phyloP scores from a whole-genome alignment of 768 basidiomycete genomes.

The Tephrocybe sp. region DNA sequence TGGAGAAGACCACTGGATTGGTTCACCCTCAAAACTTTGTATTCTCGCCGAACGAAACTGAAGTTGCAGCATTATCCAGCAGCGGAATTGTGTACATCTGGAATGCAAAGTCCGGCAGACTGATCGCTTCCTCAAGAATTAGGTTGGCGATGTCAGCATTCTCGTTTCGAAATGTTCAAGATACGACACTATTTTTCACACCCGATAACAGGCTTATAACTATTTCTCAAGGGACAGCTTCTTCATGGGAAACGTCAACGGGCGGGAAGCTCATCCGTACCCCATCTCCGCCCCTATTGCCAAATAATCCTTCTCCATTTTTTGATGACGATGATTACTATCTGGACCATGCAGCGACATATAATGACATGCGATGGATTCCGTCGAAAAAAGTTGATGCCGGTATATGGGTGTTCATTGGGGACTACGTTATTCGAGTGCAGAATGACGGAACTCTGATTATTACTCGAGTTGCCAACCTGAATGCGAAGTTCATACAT shows the following conservation, averaged over 20 bases:
- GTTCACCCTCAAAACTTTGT: neutral
- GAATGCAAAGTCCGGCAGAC: neutral
- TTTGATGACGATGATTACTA: neutral
- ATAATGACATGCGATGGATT: neutral
- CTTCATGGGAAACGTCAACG: neutral
- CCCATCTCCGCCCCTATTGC: neutral
- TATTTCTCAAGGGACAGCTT: neutral
- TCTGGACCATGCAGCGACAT: neutral
- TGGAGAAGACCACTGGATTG: too few relatives aligned
- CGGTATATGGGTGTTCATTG: neutral
- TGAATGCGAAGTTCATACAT: too few relatives aligned
- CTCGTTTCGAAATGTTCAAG: too few relatives aligned
- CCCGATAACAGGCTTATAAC: neutral
- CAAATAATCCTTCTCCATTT: neutral
- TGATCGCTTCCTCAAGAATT: neutral
- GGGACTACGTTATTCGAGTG: neutral
- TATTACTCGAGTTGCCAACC: too few relatives aligned
- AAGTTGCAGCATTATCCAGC: neutral
- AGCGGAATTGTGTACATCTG: neutral
- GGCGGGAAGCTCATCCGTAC: neutral
- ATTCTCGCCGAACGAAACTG: neutral
- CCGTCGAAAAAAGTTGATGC: neutral
- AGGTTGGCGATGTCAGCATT: neutral
- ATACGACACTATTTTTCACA: neutral
- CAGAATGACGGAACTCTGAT: neutral